Base-by-base conservation (phyloP, 305 asterid species). In the Fraxinus greggii region DNA sequence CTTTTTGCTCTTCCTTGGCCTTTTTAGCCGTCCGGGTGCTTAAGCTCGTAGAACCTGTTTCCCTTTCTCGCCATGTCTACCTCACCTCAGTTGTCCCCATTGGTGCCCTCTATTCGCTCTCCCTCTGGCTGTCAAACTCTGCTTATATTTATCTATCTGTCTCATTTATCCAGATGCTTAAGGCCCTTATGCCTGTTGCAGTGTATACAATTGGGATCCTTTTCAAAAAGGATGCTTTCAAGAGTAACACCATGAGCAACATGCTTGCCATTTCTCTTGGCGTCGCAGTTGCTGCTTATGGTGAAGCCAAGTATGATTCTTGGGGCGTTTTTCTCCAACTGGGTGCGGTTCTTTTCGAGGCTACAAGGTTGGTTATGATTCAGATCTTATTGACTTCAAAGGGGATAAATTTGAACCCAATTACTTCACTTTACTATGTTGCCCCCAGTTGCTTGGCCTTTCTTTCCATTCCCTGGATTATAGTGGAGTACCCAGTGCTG, bases 181-280 rank as follows among this genome's bases (percentile, higher is more conserved):
- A 92, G 83, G 95, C 95, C 29, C 86, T 92, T 3, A 92, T 92
- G 97, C 97, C 97, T 0, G 95, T 92, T 26, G 95, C 95, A 9
- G 97, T 92, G 17, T 92, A 92, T 77, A 80, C 91, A 0, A 89
- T 91, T 69, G 94, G 95, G 36, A 87, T 92, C 9, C 48, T 89
- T 12, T 79, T 92, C 0, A 87, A 85, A 9, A 92, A 91, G 17
- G 97, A 92, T 15, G n/a, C 75, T n/a, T 92, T 77, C 82, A 87
- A 86, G 61, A 40, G 13, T 74, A 54, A 82, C 82, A 90, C 92
- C 54, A 88, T 92, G 97, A 83, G 86, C 17, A 92, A 92, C 63
- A 92, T 92, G 97, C 76, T 90, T 21, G 92, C 94, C 4, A 90
- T 92, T 59, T 92, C 97, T n/a, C 72, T 89, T 73, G 97, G 97